Conservation (phyloP, 306 rosid genomes). For the Vigna mungo region DNA sequence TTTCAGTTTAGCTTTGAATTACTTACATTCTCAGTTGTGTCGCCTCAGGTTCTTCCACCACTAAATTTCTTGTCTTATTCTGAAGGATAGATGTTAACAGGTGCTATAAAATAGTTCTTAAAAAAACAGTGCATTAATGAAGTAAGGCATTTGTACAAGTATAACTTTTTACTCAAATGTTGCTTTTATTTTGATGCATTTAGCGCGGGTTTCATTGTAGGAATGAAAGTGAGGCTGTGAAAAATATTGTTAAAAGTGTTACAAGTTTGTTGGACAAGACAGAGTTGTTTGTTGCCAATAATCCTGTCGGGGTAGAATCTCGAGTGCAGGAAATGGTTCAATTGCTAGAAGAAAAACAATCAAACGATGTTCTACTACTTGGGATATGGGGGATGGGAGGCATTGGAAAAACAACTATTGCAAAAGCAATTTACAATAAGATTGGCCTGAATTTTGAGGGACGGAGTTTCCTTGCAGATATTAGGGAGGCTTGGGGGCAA, state of each 20-base stretch:
- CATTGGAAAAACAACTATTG: conserved; percentile 44
- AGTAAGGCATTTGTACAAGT: not conserved
- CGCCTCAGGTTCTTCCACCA: too few species aligned
- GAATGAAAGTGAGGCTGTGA: not conserved
- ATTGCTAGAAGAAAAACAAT: not conserved
- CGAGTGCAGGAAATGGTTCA: conserved; percentile 4
- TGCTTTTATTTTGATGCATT: not conserved
- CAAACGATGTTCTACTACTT: not conserved
- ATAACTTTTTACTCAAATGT: not conserved
- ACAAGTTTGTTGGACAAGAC: not conserved
- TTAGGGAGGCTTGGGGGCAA: conserved; percentile 30
- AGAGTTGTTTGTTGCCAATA: not conserved
- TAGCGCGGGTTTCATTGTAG: not conserved
- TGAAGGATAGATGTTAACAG: too few species aligned
- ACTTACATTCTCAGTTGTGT: not conserved
- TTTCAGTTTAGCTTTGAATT: not conserved
- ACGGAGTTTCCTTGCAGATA: conserved; percentile 14
- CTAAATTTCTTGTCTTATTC: not conserved
- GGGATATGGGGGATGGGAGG: conserved; percentile 46
- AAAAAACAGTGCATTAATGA: not conserved
- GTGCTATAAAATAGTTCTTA: not conserved
- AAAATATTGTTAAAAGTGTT: not conserved
- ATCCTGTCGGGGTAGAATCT: conserved; percentile 36
- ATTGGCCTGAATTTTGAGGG: conserved; percentile 6
- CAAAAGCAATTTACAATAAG: conserved; percentile 32